phyloP scores from a whole-genome alignment of 2,329 filamentous ascomycete species.

The Domatiomyces catenatus region DNA sequence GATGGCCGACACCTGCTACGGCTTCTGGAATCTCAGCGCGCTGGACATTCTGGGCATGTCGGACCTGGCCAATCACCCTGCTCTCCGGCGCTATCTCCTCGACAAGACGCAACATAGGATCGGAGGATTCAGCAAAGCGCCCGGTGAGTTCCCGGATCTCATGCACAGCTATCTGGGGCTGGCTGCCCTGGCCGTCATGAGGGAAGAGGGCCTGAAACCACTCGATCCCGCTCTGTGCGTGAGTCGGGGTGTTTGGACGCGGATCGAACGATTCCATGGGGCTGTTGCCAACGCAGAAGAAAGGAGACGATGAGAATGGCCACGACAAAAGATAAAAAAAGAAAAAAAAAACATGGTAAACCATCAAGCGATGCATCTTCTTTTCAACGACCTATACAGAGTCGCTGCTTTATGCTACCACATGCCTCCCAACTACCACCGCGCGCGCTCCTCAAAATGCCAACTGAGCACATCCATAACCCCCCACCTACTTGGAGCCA shows the following conservation, averaged over 20 bases:
- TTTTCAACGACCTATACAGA: too few relatives aligned
- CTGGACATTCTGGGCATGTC: slow-evolving; percentile 41
- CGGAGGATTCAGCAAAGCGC: slow-evolving; percentile 67
- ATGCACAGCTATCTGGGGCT: slow-evolving; percentile 84
- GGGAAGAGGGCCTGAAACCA: slow-evolving; percentile 51
- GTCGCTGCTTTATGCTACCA: too few relatives aligned
- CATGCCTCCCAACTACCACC: too few relatives aligned
- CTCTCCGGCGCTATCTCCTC: slow-evolving; percentile 63
- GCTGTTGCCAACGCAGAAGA: too few relatives aligned
- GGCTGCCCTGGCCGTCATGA: slow-evolving; percentile 59
- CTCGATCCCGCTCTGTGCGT: slow-evolving; percentile 67
- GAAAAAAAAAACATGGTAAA: too few relatives aligned
- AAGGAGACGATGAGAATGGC: neutral
- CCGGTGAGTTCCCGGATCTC: slow-evolving; percentile 48
- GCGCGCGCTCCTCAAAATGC: neutral
- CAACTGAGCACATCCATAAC: neutral
- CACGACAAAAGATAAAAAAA: too few relatives aligned
- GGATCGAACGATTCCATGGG: neutral
- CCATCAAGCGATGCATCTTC: too few relatives aligned
- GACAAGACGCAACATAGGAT: slow-evolving; percentile 76
- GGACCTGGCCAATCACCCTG: slow-evolving; percentile 41
- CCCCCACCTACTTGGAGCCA: slow-evolving; percentile 7
- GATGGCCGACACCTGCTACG: slow-evolving; percentile 85
- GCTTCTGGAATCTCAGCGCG: slow-evolving; percentile 73
- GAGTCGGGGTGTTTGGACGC: slow-evolving; percentile 26